Percentiles rank a stretch among this genome's conserved stretches.
Conservation (phyloP, 257 asterid species). For the Solanum chiquidenum region DNA sequence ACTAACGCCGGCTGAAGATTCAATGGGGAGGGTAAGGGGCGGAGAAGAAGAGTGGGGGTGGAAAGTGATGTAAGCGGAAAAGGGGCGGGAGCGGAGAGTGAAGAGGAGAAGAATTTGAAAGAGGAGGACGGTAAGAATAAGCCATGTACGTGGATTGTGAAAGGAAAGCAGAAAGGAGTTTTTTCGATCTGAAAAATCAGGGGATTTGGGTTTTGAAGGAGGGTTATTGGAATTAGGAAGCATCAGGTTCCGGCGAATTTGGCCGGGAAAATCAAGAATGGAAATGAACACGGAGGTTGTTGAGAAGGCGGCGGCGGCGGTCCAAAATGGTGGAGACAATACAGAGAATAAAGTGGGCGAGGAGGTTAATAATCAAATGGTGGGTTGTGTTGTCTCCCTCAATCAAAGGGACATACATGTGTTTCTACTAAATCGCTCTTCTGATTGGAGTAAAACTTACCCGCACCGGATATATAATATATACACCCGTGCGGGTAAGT, state of each 20-base stretch:
- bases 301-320: not conserved
- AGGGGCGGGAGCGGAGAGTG: constrained; percentile 1
- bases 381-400: not conserved
- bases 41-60: not conserved
- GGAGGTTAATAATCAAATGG: not conserved
- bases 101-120: constrained; percentile 21
- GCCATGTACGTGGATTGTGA: constrained; percentile 12
- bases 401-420: not conserved
- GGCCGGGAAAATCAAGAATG: not conserved
- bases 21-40: not conserved
- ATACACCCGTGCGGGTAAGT: no score
- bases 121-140: constrained; percentile 12
- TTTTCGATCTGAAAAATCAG: not conserved
- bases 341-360: not conserved
- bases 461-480: no score
- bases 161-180: not conserved
- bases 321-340: not conserved
- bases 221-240: constrained; percentile 6
- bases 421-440: not conserved
- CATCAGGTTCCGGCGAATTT: not conserved
- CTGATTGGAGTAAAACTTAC: no score
- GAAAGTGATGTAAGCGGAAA: not conserved
- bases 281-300: not conserved
- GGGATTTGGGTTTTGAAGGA: not conserved
- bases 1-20: not conserved